phyloP scores from a whole-genome alignment of 148 eudicot species.

The Drosera capensis region DNA sequence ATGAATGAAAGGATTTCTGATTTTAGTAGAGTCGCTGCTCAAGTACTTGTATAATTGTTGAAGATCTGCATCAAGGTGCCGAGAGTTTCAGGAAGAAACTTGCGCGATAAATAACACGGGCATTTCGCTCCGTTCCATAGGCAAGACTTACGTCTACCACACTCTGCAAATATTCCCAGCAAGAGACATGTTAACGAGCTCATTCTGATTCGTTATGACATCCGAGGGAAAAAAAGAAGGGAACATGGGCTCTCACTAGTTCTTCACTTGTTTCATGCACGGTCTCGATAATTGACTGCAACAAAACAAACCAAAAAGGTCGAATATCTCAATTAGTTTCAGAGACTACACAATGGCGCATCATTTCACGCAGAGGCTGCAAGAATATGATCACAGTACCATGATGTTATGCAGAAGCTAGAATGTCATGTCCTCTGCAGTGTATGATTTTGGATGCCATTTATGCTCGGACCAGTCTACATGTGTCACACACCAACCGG shows the following conservation, averaged over 20 bases:
- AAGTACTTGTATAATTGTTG: constrained; percentile 51
- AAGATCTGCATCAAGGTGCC: constrained; percentile 44
- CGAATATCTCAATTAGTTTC: background rate
- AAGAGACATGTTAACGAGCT: background rate
- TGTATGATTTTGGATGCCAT: constrained; percentile 96
- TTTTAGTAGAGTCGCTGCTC: too few relatives aligned
- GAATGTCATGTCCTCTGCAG: constrained; percentile 44
- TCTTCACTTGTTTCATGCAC: constrained; percentile 71
- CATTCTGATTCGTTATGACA: background rate
- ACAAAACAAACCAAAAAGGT: background rate
- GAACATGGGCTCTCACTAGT: constrained; percentile 27
- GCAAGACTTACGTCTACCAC: constrained; percentile 40
- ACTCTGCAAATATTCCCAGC: constrained; percentile 29
- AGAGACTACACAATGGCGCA: background rate
- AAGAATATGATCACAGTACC: constrained; percentile 17
- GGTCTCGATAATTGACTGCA: constrained; percentile 70
- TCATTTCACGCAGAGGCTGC: background rate
- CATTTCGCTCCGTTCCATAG: constrained; percentile 74
- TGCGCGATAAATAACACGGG: constrained; percentile 75
- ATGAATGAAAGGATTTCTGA: background rate
- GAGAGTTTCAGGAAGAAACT: constrained; percentile 73
- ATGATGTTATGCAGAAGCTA: constrained; percentile 61
- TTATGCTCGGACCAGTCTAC: constrained; percentile 97
- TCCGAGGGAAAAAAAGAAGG: background rate
- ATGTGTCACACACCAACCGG: constrained; percentile 91